Percentiles rank a stretch among this genome's conserved stretches.
Evolutionary conservation across 495 filamentous ascomycete genomes (phyloP).

Genomic region (Penicillium simplicissimum): DNA sequence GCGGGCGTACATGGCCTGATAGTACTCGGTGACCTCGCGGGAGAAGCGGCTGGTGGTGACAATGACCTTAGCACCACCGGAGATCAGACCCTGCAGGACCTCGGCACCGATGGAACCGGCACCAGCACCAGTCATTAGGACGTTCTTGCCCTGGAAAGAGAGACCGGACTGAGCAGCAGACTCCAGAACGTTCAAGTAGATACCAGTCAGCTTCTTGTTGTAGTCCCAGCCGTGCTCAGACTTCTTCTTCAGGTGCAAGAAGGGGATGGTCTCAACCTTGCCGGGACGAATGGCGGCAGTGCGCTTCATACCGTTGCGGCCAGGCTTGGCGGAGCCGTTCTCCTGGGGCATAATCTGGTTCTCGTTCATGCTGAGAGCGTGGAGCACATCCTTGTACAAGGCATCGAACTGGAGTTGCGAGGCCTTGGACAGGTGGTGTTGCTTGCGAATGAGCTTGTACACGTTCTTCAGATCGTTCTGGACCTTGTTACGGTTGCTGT

Average conservation of each 20-base stretch:
- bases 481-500: conserved; percentile 96
- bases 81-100: conserved; percentile 93
- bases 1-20: conserved; percentile 96
- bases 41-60: conserved; percentile 97
- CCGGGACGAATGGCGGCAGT: conserved; percentile 67
- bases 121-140: conserved; percentile 96
- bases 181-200: conserved; percentile 90
- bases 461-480: conserved; percentile 91
- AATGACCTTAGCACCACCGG: conserved; percentile 91
- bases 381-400: conserved; percentile 89
- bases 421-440: conserved; percentile 92
- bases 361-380: conserved; percentile 94
- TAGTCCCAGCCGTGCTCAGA: conserved; percentile 96
- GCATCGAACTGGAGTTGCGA: conserved; percentile 94
- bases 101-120: conserved; percentile 99
- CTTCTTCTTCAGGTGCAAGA: conserved; percentile 96
- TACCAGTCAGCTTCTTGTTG: conserved; percentile 92
- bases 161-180: conserved; percentile 83
- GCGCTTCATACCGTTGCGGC: conserved; percentile 55
- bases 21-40: conserved; percentile 97
- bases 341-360: conserved; percentile 91
- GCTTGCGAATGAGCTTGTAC: conserved; percentile 96
- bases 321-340: conserved; percentile 61
- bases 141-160: conserved; percentile 92
- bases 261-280: conserved; percentile 96